These are phyloP conservation scores for Suhomyces anneliseae DNA, from an alignment of 1,139 yeast species.

Conservation along the genomic window DNA sequence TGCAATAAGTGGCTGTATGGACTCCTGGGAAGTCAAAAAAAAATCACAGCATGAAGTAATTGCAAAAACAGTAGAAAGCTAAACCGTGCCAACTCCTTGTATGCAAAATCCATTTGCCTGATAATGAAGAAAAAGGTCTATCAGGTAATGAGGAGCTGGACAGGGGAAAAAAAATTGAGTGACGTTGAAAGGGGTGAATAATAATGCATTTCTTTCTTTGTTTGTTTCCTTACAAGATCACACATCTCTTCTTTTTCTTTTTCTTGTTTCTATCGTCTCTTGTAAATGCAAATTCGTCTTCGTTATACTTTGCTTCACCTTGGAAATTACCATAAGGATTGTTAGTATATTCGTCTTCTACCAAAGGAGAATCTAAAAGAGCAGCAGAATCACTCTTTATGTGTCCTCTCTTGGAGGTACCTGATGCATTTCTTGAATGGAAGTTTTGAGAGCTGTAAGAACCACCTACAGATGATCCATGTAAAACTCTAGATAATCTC, in stretches of 20 bases:
- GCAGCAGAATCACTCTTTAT: conserved; percentile 41
- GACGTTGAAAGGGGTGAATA: too few species aligned
- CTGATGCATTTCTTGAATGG: conserved; percentile 14
- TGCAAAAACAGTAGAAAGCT: too few species aligned
- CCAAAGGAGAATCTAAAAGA: conserved; percentile 40
- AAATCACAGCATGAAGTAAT: too few species aligned
- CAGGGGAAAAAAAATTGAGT: too few species aligned
- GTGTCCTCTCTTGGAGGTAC: conserved; percentile 23
- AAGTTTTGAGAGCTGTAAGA: conserved; percentile 9
- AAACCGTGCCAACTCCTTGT: too few species aligned
- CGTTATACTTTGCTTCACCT: conserved; percentile 28
- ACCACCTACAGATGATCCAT: conserved; percentile 26
- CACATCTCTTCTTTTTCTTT: conserved; percentile 29
- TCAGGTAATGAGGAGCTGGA: too few species aligned
- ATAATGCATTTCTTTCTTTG: conserved; percentile 1
- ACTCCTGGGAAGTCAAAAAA: too few species aligned
- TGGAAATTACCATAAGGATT: conserved; percentile 35
- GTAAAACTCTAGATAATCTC: conserved; percentile 34
- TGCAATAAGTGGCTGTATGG: background rate
- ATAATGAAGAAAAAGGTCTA: too few species aligned
- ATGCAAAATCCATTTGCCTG: too few species aligned
- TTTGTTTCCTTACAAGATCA: conserved; percentile 26
- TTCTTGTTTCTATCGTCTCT: conserved; percentile 32
- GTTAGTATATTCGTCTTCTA: conserved; percentile 32
- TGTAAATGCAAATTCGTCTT: conserved; percentile 47